Conservation (phyloP, 1,139 yeast species). For the Candida dubliniensis region DNA sequence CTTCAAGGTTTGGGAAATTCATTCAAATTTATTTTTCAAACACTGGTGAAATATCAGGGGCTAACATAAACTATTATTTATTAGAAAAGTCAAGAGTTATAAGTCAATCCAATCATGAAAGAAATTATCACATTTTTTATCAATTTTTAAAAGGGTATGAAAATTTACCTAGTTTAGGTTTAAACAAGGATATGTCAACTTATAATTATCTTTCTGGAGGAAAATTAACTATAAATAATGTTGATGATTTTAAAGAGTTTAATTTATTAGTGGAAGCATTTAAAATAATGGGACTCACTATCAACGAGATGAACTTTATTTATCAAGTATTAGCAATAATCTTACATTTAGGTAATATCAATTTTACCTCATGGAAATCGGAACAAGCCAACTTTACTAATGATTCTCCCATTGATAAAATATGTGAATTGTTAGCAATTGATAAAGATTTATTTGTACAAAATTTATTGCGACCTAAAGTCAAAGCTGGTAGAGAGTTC, state of each 20-base stretch:
- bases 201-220: conserved; percentile 64
- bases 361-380: conserved; percentile 66
- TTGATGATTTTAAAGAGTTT: conserved; percentile 75
- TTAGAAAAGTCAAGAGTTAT: conserved; percentile 93
- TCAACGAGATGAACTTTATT: conserved; percentile 56
- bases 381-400: conserved; percentile 78
- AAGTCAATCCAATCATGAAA: conserved; percentile 69
- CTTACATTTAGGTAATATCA: conserved; percentile 82
- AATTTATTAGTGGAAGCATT: conserved; percentile 62
- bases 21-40: conserved; percentile 76
- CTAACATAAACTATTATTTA: conserved; percentile 91
- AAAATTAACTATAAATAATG: conserved; percentile 57
- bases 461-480: conserved; percentile 71
- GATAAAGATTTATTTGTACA: conserved; percentile 54
- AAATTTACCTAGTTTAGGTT: conserved; percentile 48
- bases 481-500: conserved; percentile 88
- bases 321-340: conserved; percentile 73
- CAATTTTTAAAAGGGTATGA: conserved; percentile 76
- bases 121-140: conserved; percentile 92
- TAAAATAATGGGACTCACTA: conserved; percentile 67
- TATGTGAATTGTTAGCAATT: conserved; percentile 68
- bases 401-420: conserved; percentile 52
- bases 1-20: conserved; percentile 96
- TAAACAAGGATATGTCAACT: conserved; percentile 44
- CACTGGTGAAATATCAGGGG: conserved; percentile 67